These are phyloP conservation scores for Erythrophleum fordii DNA, from an alignment of 306 rosid genomes.

Conservation along the genomic window DNA sequence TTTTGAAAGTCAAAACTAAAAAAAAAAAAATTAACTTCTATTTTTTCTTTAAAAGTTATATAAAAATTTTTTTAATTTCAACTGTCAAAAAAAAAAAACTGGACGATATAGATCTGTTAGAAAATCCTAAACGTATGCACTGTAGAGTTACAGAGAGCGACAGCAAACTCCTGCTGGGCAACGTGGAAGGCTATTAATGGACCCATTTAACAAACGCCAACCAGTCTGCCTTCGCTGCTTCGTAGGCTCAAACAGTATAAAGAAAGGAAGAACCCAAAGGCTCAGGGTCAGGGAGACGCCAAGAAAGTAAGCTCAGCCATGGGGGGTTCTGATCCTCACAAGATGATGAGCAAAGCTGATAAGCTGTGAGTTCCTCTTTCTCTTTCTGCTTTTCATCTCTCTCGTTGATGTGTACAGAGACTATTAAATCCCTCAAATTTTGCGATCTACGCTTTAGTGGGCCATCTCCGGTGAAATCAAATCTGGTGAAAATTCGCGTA, in stretches of 20 bases:
- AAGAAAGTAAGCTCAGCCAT: conserved; percentile 5
- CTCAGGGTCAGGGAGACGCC: not conserved
- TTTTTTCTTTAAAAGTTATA: no score
- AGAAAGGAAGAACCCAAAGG: not conserved
- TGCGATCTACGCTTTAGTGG: not conserved
- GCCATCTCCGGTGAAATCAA: not conserved
- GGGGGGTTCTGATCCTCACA: conserved; percentile 39
- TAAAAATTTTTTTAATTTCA: no score
- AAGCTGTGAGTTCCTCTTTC: conserved; percentile 24
- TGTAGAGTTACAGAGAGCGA: not conserved
- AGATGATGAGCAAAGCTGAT: conserved; percentile 37
- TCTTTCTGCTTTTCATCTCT: not conserved
- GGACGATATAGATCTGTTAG: no score
- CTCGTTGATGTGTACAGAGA: not conserved
- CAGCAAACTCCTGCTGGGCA: not conserved
- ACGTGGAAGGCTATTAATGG: not conserved
- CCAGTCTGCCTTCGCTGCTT: not conserved
- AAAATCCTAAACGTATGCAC: no score
- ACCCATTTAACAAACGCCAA: conserved; percentile 2
- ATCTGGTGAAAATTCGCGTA: not conserved
- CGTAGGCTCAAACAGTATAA: conserved; percentile 1
- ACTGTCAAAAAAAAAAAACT: no score
- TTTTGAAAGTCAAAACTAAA: no score
- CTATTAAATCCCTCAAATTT: not conserved
- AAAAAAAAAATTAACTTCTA: no score